Conservation (phyloP, 352 stramenopile genomes). For the Aphanomyces cochlioides region DNA sequence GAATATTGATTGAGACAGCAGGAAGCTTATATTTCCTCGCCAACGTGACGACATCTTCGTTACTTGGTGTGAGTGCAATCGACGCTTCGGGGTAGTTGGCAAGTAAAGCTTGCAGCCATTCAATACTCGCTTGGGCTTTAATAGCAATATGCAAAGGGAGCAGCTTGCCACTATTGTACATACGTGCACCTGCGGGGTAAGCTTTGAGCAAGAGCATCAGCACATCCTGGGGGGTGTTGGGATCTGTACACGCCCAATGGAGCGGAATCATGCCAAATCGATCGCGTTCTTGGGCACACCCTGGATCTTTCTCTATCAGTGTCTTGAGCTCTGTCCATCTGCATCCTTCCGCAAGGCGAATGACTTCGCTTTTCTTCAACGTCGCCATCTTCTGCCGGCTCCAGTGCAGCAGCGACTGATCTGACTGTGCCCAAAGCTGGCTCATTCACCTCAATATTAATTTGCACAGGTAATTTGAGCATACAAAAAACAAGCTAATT, state of each 20-base stretch:
- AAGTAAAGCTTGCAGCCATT: slow-evolving; percentile 81
- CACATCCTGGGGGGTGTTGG: slow-evolving; percentile 70
- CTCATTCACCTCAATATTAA: slow-evolving; percentile 2
- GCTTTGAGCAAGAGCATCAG: slow-evolving; percentile 78
- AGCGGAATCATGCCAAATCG: slow-evolving; percentile 85
- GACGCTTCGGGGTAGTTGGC: slow-evolving; percentile 79
- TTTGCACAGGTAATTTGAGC: neutral
- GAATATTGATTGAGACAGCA: slow-evolving; percentile 57
- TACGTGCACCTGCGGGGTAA: slow-evolving; percentile 57
- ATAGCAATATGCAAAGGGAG: slow-evolving; percentile 84
- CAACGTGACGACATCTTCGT: slow-evolving; percentile 73
- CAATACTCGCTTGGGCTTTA: slow-evolving; percentile 80
- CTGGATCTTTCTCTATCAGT: slow-evolving; percentile 68
- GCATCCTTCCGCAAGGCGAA: slow-evolving; percentile 79
- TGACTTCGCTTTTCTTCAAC: slow-evolving; percentile 70
- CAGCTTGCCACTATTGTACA: slow-evolving; percentile 78
- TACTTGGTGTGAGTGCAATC: slow-evolving; percentile 63
- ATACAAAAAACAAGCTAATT: slow-evolving; percentile 7
- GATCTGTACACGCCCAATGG: slow-evolving; percentile 84
- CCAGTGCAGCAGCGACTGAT: slow-evolving; percentile 4
- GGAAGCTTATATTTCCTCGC: slow-evolving; percentile 57
- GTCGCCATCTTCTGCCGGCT: slow-evolving; percentile 28
- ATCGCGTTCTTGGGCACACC: slow-evolving; percentile 67
- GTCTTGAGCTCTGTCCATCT: slow-evolving; percentile 72
- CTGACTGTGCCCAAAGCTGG: slow-evolving; percentile 9